Base-by-base conservation (phyloP, 1,284 basidiomycete species). In the Ceratobasidium sp. region DNA sequence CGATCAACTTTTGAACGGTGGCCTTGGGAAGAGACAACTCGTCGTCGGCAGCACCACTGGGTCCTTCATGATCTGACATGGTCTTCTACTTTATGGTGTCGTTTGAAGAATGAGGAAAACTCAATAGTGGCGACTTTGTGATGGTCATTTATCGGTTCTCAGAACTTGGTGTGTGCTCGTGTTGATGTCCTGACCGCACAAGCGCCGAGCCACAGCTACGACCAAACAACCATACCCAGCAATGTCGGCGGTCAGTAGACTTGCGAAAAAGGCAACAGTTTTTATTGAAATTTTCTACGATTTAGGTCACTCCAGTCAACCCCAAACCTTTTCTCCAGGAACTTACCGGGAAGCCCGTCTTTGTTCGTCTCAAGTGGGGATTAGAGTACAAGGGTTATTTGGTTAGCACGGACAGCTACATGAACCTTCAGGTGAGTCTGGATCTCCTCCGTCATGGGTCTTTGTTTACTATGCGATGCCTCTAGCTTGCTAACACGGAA, bases 261-360 rank as follows among this genome's bases (percentile, higher is more conserved):
- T 64, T 8, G 17, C 17, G 17, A 47, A 47, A 8, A 7, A 10
- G 45, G 13, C 7, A 15, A 47, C 10, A 12, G 6, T 22, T 38
- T 52, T 10, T 15, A 35, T 35, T 56, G 13, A 29, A 10, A 27
- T 43, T 55, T 42, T 22, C n/a, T n/a, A n/a, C n/a, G n/a, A n/a
- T 7, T 15, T 43, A 93, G 92, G 91, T 93, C 77, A 87, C 89
- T 76, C 96, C 96, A 73, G 94, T 98, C 76, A 99, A 99, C 81
- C 96, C 97, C 20, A 98, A 98, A 82, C 97, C 97, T 7, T 99
- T 99, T 82, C 86, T 99, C 76, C 94, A 98, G 82, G 94, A 97
- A 79, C 88, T 98, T 75, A 98, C 96, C 29, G 97, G 97, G 75
- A 98, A 99, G 85, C 91, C 92, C 52, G 94, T 98, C 57, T 91